Conservation (phyloP, 345 rosid species). For the Syzygium aqueum region DNA sequence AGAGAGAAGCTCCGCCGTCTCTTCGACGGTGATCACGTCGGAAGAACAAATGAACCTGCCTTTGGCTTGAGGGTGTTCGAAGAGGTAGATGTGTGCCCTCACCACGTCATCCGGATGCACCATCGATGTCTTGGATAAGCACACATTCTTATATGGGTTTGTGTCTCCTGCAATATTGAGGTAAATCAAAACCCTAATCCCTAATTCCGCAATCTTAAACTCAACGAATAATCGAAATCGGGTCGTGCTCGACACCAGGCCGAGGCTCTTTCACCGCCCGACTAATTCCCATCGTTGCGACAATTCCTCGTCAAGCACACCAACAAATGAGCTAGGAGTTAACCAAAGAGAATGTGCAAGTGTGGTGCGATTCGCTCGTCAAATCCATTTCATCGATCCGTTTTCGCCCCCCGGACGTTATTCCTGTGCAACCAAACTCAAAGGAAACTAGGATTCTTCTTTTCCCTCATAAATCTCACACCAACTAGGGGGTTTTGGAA, state of each 20-base stretch:
- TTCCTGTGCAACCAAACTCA: no score
- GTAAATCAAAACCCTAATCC: not conserved
- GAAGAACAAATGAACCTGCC: conserved; percentile 56
- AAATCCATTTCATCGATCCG: not conserved
- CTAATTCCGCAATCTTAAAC: not conserved
- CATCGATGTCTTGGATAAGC: not conserved
- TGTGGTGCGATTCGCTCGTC: not conserved
- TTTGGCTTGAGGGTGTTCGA: conserved; percentile 32
- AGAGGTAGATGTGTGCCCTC: conserved; percentile 39
- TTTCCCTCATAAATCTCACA: no score
- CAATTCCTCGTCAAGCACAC: not conserved
- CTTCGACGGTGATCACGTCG: conserved; percentile 16
- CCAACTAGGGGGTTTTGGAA: not conserved
- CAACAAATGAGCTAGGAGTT: not conserved
- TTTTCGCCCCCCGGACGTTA: no score
- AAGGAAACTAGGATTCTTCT: no score
- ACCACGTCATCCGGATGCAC: conserved; percentile 34
- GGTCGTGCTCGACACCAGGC: not conserved
- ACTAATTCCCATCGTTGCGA: not conserved
- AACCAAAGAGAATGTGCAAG: not conserved
- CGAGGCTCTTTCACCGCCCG: not conserved
- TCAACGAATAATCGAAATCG: not conserved
- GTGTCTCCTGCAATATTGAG: not conserved
- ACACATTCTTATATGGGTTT: not conserved
- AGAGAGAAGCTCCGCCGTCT: conserved; percentile 22